Evolutionary conservation across 202 grass and related monocot genomes (phyloP).

Genomic region (Hordeum pubiflorum): DNA sequence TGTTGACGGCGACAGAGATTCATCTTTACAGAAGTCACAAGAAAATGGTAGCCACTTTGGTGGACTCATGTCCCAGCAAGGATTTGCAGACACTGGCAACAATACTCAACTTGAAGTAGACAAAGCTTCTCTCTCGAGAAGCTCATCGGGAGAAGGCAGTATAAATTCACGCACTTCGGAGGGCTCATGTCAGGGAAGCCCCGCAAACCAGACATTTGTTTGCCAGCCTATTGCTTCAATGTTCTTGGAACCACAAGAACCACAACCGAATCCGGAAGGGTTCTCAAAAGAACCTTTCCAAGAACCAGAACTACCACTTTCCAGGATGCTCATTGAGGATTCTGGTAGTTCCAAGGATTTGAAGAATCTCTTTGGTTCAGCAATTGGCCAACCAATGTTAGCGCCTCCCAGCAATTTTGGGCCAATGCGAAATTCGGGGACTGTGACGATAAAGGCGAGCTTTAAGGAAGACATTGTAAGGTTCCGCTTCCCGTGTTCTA

Average conservation of each 20-base stretch:
- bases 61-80: constrained; percentile 22
- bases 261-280: constrained; percentile 27
- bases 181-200: constrained; percentile 67
- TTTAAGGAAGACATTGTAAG: constrained; percentile 88
- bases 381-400: constrained; percentile 25
- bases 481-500: constrained; percentile 54
- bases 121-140: constrained; percentile 56
- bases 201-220: constrained; percentile 34
- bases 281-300: constrained; percentile 41
- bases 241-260: constrained; percentile 37
- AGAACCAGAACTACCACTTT: constrained; percentile 40
- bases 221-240: constrained; percentile 47
- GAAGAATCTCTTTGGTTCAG: constrained; percentile 54
- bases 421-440: constrained; percentile 39
- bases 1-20: constrained; percentile 22
- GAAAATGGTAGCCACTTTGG: constrained; percentile 25
- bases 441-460: constrained; percentile 76
- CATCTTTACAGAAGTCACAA: constrained; percentile 23
- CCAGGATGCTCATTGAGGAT: constrained; percentile 58
- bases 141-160: constrained; percentile 72
- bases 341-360: constrained; percentile 87
- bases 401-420: constrained; percentile 26
- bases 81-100: constrained; percentile 34
- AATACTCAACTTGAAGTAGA: constrained; percentile 33
- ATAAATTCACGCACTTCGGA: constrained; percentile 66